Conservation (phyloP, 2,329 filamentous ascomycete species). For the Neoarthrinium moseri region DNA sequence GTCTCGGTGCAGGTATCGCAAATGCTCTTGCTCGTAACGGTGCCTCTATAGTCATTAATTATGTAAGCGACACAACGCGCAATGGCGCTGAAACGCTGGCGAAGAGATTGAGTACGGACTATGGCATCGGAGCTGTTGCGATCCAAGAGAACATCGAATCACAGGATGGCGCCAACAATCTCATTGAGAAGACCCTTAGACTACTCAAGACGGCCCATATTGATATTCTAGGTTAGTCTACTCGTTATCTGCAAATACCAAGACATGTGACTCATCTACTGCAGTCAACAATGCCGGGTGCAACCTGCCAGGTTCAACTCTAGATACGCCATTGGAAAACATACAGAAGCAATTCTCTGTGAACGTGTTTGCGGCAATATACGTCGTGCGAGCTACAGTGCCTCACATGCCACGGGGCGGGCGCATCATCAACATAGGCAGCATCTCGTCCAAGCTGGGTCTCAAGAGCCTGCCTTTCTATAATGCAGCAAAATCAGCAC, state of each 20-base stretch:
- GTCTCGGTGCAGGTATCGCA: conserved; percentile 33
- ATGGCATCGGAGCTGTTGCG: conserved; percentile 13
- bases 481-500: conserved; percentile 15
- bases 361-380: conserved; percentile 25
- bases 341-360: conserved; percentile 21
- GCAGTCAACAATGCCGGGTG: conserved; percentile 25
- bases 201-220: conserved; percentile 21
- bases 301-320: conserved; percentile 7
- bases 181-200: conserved; percentile 21
- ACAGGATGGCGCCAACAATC: conserved; percentile 12
- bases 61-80: conserved; percentile 16
- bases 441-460: conserved; percentile 23
- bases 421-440: conserved; percentile 33
- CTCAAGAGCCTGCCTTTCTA: conserved; percentile 11
- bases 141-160: conserved; percentile 18
- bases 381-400: conserved; percentile 23
- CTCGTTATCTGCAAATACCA: not conserved
- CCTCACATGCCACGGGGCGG: conserved; percentile 30
- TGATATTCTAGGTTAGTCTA: conserved; percentile 25
- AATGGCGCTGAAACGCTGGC: conserved; percentile 14
- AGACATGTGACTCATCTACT: not conserved
- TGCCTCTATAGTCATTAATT: conserved; percentile 19
- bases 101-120: conserved; percentile 11
- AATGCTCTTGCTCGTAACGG: conserved; percentile 19
- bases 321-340: conserved; percentile 17